A percentile compares a stretch with the other conserved stretches of the same genome.
Evolutionary conservation across 257 asterid species (phyloP).

Genomic region (Penstemon davidsonii): DNA sequence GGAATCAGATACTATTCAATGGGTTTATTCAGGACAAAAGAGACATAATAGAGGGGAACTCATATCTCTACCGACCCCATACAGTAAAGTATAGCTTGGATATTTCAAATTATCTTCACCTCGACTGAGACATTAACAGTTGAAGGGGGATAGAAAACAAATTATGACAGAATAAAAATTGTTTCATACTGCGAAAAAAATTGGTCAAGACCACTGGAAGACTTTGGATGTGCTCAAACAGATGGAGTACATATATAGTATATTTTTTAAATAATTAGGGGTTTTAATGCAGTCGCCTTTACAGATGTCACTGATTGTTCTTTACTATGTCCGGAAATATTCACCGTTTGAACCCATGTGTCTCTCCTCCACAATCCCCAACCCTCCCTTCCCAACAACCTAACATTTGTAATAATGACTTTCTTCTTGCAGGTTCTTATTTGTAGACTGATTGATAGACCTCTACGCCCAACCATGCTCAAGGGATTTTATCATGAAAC

Average conservation of each 20-base stretch:
- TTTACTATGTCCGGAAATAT: neutral
- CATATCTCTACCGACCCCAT: neutral
- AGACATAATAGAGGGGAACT: neutral
- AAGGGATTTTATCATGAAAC: slow-evolving; percentile 95
- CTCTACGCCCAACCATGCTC: slow-evolving; percentile 91
- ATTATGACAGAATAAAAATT: no score
- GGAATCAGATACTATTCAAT: neutral
- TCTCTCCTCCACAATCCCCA: neutral
- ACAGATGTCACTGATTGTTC: neutral
- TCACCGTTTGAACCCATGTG: neutral
- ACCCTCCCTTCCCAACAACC: no score
- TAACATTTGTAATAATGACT: slow-evolving; percentile 23
- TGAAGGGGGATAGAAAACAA: no score
- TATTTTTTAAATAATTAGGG: neutral
- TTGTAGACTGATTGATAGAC: slow-evolving; percentile 96
- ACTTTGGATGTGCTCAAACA: neutral
- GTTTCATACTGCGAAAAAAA: no score
- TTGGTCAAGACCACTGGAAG: neutral
- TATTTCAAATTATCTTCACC: no score
- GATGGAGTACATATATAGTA: neutral
- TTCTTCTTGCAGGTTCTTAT: slow-evolving; percentile 80
- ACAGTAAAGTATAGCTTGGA: neutral
- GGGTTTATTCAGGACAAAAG: neutral
- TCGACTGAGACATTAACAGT: no score
- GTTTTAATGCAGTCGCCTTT: neutral